Base-by-base conservation (phyloP, 768 basidiomycete species). In the Hortiboletus flavorubellus region DNA sequence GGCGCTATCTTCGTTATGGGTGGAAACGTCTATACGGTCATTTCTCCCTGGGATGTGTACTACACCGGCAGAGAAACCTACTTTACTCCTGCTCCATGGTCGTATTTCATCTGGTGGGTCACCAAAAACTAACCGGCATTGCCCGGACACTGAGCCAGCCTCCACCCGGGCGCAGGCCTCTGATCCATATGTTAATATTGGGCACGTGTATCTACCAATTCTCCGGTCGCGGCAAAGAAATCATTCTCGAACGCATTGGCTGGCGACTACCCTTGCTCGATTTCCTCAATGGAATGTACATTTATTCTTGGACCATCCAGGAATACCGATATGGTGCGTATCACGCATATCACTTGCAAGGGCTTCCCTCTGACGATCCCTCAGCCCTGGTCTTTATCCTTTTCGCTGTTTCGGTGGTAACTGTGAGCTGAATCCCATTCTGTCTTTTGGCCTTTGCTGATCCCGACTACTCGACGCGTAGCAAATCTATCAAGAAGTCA, bases 401-500 rank as follows among this genome's bases (percentile, higher is more conserved):
- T 26, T 74, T 77, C 10, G 68, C 75, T 50, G 78, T 75, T 47
- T 80, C 83, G 21, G 73, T 81, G 16, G 83, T 85, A 33, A 76
- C 78, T n/a, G 76, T 78, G 46, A 46, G 73, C 3, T 26, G 2
- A 12, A 39, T 8, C 31, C 15, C 44, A 16, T 16, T 18, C 0
- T 4, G n/a, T n/a, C 16, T 34, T 15, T 1, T n/a, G 15, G 3
- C 35, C 16, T 39, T 15, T 30, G 2, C 59, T 60, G 11, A 53
- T 10, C 14, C 31, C 0, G 18, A 10, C 21, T 21, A 21, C 21
- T 21, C 26, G 23, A 29, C 35, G 26, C 6, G 2, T 61, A 78
- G 69, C 82, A 85, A 71, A 83, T 86, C 65, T 86, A 88, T 70
- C 84, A 82, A 63, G 72, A 84, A 51, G 79, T 88, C 66, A 85